These are phyloP conservation scores for Penicillium daleae DNA, from an alignment of 495 filamentous ascomycete species.

Conservation along the genomic window DNA sequence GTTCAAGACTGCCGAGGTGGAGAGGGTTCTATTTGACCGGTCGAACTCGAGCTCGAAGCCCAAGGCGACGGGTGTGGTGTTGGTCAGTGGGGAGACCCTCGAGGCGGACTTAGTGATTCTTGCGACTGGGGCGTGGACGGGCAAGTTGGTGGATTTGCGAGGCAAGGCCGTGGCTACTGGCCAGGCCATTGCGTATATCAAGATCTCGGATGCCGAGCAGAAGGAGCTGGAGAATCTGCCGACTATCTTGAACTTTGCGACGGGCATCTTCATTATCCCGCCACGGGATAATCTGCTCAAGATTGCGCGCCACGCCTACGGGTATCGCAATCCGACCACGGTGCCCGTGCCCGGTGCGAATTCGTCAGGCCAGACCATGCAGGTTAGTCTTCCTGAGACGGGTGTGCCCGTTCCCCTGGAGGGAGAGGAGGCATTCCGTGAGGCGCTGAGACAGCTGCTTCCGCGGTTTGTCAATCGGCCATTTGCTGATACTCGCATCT, in stretches of 20 bases:
- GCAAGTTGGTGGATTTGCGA: conserved; percentile 73
- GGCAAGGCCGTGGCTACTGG: conserved; percentile 77
- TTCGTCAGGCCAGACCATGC: conserved; percentile 35
- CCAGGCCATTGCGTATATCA: conserved; percentile 78
- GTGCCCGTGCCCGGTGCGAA: conserved; percentile 44
- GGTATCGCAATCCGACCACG: conserved; percentile 70
- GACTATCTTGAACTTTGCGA: conserved; percentile 76
- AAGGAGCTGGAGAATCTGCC: conserved; percentile 64
- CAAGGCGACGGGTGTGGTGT: conserved; percentile 51
- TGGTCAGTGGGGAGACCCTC: conserved; percentile 57
- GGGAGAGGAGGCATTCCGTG: conserved; percentile 62
- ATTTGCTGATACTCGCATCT: conserved; percentile 73
- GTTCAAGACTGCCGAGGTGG: conserved; percentile 66
- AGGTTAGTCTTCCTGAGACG: conserved; percentile 44
- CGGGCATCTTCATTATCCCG: conserved; percentile 83
- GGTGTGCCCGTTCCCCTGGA: conserved; percentile 57
- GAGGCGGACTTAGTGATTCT: conserved; percentile 75
- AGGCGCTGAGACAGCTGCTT: conserved; percentile 62
- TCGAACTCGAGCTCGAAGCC: conserved; percentile 35
- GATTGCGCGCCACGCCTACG: conserved; percentile 79
- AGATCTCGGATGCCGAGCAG: conserved; percentile 70
- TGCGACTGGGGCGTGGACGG: conserved; percentile 86
- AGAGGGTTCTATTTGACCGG: conserved; percentile 50
- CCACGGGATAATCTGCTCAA: conserved; percentile 74
- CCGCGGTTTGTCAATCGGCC: conserved; percentile 65